Percentiles rank a stretch among this genome's conserved stretches.
phyloP scores from a whole-genome alignment of 2,329 filamentous ascomycete species.

The Keithomyces neogunnii region DNA sequence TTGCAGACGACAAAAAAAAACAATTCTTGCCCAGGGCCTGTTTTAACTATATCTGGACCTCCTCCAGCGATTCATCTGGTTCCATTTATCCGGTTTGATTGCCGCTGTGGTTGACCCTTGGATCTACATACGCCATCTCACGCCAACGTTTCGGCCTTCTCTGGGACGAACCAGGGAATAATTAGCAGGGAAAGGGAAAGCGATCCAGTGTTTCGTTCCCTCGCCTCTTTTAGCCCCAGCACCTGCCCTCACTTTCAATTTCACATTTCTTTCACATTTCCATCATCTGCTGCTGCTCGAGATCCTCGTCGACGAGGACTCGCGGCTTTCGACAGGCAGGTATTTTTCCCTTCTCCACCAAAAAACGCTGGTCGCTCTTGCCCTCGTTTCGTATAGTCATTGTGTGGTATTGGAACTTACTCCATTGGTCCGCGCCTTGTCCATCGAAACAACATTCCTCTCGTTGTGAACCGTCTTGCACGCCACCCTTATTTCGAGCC shows the following conservation, averaged over 20 bases:
- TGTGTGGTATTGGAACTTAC: not conserved
- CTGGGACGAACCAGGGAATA: not conserved
- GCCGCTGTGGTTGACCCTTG: not conserved
- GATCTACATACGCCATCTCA: not conserved
- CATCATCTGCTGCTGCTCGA: not conserved
- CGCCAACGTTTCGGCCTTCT: slow-evolving; percentile 2
- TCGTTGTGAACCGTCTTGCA: not conserved
- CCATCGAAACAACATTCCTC: not conserved
- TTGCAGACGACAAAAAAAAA: not conserved
- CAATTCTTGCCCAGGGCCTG: too few species aligned
- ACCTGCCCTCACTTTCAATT: not conserved
- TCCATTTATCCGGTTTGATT: not conserved
- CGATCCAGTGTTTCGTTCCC: not conserved
- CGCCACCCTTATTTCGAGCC: not conserved
- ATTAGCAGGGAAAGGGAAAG: too few species aligned
- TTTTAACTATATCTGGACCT: not conserved
- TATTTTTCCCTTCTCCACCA: not conserved
- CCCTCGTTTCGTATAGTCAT: not conserved
- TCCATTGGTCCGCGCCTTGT: too few species aligned
- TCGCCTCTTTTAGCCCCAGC: not conserved
- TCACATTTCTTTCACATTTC: not conserved
- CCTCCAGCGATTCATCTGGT: not conserved
- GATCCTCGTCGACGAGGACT: slow-evolving; percentile 1
- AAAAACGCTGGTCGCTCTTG: not conserved
- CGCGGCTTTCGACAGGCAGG: not conserved